A percentile compares a stretch with the other conserved stretches of the same genome.
These are phyloP conservation scores for Helichrysum umbraculigerum DNA, from an alignment of 129 eudicot genomes.

Conservation along the genomic window DNA sequence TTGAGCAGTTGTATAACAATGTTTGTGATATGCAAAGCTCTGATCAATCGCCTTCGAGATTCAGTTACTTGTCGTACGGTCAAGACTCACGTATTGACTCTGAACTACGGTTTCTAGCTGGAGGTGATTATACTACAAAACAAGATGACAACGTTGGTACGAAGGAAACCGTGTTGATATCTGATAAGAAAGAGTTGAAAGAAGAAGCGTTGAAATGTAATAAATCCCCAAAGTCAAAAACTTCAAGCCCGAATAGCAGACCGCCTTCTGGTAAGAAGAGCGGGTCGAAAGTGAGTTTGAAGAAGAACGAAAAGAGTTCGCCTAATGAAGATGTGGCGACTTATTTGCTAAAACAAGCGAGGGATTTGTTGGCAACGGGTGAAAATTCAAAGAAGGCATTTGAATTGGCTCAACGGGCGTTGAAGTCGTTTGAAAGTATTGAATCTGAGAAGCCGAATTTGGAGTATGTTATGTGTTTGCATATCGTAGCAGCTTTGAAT, in stretches of 20 bases:
- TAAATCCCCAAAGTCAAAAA: constrained; percentile 10
- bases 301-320: constrained; percentile 39
- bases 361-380: constrained; percentile 56
- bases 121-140: constrained; percentile 44
- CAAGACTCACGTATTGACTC: constrained; percentile 85
- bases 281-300: constrained; percentile 7
- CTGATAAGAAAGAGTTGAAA: background rate
- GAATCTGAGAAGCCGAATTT: constrained; percentile 53
- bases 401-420: constrained; percentile 67
- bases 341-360: constrained; percentile 73
- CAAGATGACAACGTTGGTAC: constrained; percentile 13
- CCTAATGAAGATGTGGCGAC: constrained; percentile 47
- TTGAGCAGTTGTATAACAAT: constrained; percentile 62
- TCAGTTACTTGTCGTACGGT: constrained; percentile 70
- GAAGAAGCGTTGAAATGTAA: background rate
- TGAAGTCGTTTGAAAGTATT: constrained; percentile 55
- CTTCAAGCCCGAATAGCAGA: constrained; percentile 30
- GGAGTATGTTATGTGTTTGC: constrained; percentile 86
- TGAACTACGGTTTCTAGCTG: constrained; percentile 64
- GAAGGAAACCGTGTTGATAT: background rate
- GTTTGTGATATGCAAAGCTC: constrained; percentile 91
- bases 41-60: constrained; percentile 64
- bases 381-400: constrained; percentile 59
- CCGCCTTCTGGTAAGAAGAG: constrained; percentile 52
- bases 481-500: constrained; percentile 63